phyloP scores from a whole-genome alignment of 129 eudicot genomes.

The Flaveria brownii region DNA sequence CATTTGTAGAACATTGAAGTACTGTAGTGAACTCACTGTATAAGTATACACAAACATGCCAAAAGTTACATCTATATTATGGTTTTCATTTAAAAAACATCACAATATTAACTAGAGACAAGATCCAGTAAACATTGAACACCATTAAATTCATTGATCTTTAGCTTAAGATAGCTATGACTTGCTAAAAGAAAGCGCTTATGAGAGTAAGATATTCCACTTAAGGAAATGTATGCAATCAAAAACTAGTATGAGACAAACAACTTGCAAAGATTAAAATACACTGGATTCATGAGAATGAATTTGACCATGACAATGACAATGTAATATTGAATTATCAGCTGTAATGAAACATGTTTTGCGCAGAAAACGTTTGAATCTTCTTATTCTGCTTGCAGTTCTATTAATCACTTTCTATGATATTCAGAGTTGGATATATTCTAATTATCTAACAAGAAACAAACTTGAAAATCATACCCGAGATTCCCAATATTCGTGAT shows the following conservation, averaged over 20 bases:
- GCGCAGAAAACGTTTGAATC: no score
- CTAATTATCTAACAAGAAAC: background rate
- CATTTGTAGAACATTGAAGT: no score
- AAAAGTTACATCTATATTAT: background rate
- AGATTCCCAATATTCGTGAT: conserved; percentile 73
- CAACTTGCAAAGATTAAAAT: background rate
- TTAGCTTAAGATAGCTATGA: background rate
- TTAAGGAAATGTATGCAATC: background rate
- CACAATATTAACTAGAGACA: background rate
- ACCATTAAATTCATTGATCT: background rate
- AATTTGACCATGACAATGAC: no score
- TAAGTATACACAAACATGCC: background rate
- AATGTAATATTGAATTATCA: no score
- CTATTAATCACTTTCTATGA: no score
- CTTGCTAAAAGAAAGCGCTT: background rate
- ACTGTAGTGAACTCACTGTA: no score
- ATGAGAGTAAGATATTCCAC: background rate
- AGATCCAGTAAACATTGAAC: background rate
- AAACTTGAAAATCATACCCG: conserved; percentile 47
- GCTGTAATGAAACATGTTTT: no score
- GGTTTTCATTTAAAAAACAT: background rate
- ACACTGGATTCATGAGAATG: background rate
- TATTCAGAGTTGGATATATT: background rate
- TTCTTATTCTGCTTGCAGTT: no score
- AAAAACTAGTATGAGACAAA: background rate